Base-by-base conservation (phyloP, 495 filamentous ascomycete species). In the Penicillium silybi region DNA sequence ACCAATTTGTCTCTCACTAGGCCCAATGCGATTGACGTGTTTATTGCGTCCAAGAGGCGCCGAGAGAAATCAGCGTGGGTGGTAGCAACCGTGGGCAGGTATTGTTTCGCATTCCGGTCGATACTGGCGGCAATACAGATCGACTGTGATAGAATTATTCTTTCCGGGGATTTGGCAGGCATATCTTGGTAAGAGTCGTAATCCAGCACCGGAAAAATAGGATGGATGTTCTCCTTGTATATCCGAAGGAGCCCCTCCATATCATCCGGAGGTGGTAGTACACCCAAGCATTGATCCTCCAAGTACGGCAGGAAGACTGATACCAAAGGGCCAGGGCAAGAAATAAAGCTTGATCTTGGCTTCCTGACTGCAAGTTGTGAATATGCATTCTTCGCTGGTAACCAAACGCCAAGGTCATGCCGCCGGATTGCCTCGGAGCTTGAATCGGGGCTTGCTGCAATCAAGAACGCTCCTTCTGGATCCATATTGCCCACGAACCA, bases 381-480 rank as follows among this genome's bases (percentile, higher is more conserved):
- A 23, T 34, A 25, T 25, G 45, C 32, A 11, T 39, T 47, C 19
- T 11, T 20, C 9, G 45, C 27, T 38, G 45, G 25, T 38, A 47
- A 26, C 45, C 45, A 47, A 23, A 47, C 32, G 20, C 45, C 45
- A 39, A 47, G 32, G 38, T 47, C 45, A 47, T 47, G 45, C 19
- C 45, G 45, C 25, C 45, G 17, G 4, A 23, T 22, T 39, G 45
- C n/a, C 7, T 29, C 38, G 4, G 45, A 19, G 3, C 18, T 47
- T 23, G 34, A 47, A 4, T 32, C 20, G 6, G 41, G 41, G 4
- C 34, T 34, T 25, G 45, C 45, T 38, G 45, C 45, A 16, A 34
- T 32, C 19, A 34, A 32, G 18, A 47, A 47, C 25, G 45, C 32
- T 17, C 45, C 32, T 47, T 34, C 45, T 11, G 45, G 45, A 16